Percentiles rank a stretch among this genome's conserved stretches.
Conservation (phyloP, 441 rosid species). For the Erodium moschatum region DNA sequence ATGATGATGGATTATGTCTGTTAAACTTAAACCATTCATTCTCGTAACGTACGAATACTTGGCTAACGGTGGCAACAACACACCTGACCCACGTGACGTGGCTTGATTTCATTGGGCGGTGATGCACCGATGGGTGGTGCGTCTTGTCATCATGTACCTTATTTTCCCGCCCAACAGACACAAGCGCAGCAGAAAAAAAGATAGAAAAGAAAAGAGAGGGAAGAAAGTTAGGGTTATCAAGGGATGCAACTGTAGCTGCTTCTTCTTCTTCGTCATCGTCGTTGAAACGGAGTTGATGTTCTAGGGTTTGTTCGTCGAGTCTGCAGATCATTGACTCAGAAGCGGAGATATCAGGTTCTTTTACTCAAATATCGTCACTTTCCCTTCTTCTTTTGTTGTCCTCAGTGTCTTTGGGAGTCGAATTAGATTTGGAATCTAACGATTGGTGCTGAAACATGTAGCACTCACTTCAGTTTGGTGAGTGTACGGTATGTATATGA, state of each 20-base stretch:
- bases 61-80: no score
- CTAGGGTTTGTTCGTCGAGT: conserved; percentile 19
- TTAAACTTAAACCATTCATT: no score
- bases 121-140: background rate
- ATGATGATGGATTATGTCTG: no score
- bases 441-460: background rate
- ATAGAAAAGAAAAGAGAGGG: background rate
- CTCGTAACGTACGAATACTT: no score
- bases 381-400: background rate
- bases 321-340: conserved; percentile 19
- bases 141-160: background rate
- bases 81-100: background rate
- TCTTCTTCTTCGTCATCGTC: background rate
- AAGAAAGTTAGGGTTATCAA: background rate
- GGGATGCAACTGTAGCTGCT: background rate
- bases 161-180: conserved; percentile 6
- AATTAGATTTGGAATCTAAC: background rate
- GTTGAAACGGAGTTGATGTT: conserved; percentile 2
- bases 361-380: background rate
- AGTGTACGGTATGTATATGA: background rate
- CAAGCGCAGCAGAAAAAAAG: background rate
- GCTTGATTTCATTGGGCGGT: background rate
- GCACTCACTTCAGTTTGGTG: background rate
- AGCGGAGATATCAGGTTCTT: conserved; percentile 9
- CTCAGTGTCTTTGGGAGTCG: background rate